Evolutionary conservation across 2,329 filamentous ascomycete genomes (phyloP), one percentile per base, ranked within the genome.

Genomic region (Colletotrichum lindemuthianum): DNA sequence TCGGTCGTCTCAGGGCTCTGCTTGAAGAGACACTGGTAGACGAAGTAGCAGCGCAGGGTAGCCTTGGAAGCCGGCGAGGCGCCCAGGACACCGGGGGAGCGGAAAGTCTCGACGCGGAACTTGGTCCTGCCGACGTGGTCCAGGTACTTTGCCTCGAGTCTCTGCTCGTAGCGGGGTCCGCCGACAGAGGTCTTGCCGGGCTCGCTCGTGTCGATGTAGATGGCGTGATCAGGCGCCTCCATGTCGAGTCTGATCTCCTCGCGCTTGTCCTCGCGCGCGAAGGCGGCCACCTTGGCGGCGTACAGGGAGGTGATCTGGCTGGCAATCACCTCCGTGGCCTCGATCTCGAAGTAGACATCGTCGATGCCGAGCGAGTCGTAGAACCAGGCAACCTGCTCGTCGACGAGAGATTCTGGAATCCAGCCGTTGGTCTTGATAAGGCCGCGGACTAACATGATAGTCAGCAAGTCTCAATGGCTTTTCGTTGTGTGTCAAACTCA

Each of bases 351-450:
- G 84, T 97, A 98, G 80, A 97, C 95, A 84, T 97, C 96, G 74
- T 99, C 96, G 72, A 99, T 99, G 71, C 96, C 96, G 32, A 99
- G 88, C 78, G 96, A 91, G 76, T 96, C 92, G 83, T 99, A 99
- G 84, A 99, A 99, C 95, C 96, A 99, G 65, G 88, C 86, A 55
- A 94, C 92, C 80, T 99, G 94, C 33, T 89, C 86, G 68, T 96
- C 91, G 68, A 97, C 86, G 69, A 97, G 91, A 56, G 91, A 84
- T 61, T 87, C 85, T 2, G 96, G 96, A 67, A 99, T 92, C 86
- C 96, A 97, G 65, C 90, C 92, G 74, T 90, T 91, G 69, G 90
- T 86, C 73, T 88, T 85, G 70, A 97, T 88, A 74, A 90, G 82
- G 69, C 90, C 89, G 88, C 93, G 93, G 75, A 97, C 94, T 92